Evolutionary conservation across 83 land plant species (phyloP).

Genomic region (Picea engelmannii): DNA sequence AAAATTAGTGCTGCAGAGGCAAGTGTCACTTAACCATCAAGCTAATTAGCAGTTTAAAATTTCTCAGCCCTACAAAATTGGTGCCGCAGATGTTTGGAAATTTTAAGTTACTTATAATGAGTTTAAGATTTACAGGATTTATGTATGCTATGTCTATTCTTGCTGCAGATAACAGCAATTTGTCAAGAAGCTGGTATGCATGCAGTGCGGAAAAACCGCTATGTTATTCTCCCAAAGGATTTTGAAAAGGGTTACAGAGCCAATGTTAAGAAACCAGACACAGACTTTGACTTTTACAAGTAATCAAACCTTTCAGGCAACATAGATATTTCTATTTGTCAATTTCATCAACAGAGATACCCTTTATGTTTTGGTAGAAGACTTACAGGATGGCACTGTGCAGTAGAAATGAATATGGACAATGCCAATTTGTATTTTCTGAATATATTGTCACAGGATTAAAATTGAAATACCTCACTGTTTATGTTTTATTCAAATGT

Average conservation of each 20-base stretch:
- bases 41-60: background rate
- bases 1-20: slow-evolving; percentile 68
- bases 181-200: slow-evolving; percentile 99
- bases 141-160: background rate
- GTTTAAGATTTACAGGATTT: background rate
- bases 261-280: slow-evolving; percentile 96
- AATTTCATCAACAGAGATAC: no score
- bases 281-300: slow-evolving; percentile 93
- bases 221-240: slow-evolving; percentile 93
- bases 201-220: slow-evolving; percentile 89
- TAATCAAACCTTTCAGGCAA: slow-evolving; percentile 22
- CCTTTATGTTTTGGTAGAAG: no score
- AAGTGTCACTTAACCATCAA: background rate
- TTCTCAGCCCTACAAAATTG: no score
- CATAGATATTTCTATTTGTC: no score
- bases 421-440: no score
- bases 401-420: no score
- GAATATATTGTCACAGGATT: no score
- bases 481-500: no score
- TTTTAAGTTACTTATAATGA: background rate
- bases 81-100: background rate
- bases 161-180: slow-evolving; percentile 81
- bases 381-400: no score
- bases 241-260: slow-evolving; percentile 91
- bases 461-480: no score